Conservation (phyloP, 441 rosid species). For the Mallotus repandus region DNA sequence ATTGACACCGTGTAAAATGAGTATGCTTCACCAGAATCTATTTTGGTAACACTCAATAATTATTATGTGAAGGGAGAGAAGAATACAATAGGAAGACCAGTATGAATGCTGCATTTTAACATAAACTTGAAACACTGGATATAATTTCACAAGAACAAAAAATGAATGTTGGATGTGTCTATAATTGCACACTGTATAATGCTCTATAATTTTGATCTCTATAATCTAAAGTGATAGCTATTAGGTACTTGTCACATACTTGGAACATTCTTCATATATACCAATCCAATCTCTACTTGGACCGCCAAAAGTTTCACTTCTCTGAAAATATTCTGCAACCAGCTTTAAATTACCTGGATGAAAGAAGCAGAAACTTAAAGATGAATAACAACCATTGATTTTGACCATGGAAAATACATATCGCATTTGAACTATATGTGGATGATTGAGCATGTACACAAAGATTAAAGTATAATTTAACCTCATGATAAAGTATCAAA, state of each 20-base stretch:
- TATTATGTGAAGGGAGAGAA: neutral
- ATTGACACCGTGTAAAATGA: neutral
- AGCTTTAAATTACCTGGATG: slow-evolving; percentile 76
- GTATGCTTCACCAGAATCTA: slow-evolving; percentile 2
- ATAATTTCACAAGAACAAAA: neutral
- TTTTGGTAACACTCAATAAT: neutral
- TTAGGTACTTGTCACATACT: slow-evolving; percentile 46
- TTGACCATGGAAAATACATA: neutral
- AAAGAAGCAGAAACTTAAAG: slow-evolving; percentile 8
- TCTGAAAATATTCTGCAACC: slow-evolving; percentile 89
- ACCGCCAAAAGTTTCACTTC: slow-evolving; percentile 83
- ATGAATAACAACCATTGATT: neutral
- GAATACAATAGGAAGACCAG: neutral
- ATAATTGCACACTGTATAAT: neutral
- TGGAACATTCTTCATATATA: slow-evolving; percentile 83
- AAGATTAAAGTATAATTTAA: neutral
- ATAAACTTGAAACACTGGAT: neutral
- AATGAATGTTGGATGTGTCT: neutral
- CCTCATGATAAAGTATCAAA: no score
- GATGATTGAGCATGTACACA: neutral
- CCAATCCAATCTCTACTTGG: slow-evolving; percentile 86
- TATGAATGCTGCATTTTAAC: neutral
- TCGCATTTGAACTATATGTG: neutral
- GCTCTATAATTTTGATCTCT: neutral
- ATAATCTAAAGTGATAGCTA: slow-evolving; percentile 5